Percentiles rank a stretch among this genome's conserved stretches.
These are phyloP conservation scores for Pterocarpus santalinus DNA, from an alignment of 306 rosid species.

Conservation along the genomic window DNA sequence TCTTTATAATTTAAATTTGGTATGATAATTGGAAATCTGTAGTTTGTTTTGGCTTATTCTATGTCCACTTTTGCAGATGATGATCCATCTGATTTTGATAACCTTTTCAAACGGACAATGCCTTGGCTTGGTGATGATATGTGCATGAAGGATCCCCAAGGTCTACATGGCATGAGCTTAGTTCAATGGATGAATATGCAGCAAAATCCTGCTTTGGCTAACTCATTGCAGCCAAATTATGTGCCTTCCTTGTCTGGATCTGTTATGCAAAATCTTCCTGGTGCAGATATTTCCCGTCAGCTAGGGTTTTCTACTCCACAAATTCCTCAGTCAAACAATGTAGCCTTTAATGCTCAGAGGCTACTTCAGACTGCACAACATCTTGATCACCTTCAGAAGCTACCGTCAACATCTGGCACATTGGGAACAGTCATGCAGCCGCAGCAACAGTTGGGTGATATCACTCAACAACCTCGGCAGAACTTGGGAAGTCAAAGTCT, in stretches of 20 bases:
- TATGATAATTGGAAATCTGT: slow-evolving; percentile 8
- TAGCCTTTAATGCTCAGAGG: slow-evolving; percentile 68
- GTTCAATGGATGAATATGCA: slow-evolving; percentile 99
- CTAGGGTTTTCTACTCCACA: slow-evolving; percentile 75
- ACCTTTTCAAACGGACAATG: slow-evolving; percentile 76
- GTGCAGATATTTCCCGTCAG: slow-evolving; percentile 77
- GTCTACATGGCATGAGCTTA: slow-evolving; percentile 81
- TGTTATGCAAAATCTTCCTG: slow-evolving; percentile 69
- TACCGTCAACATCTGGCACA: slow-evolving; percentile 57
- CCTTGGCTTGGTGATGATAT: slow-evolving; percentile 93
- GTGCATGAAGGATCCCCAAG: slow-evolving; percentile 84
- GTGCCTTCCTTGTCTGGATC: slow-evolving; percentile 73
- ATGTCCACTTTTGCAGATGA: slow-evolving; percentile 67
- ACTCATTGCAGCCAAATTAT: slow-evolving; percentile 77
- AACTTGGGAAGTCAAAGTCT: slow-evolving; percentile 66
- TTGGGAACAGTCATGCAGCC: slow-evolving; percentile 65
- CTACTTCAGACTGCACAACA: slow-evolving; percentile 78
- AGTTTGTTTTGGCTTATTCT: slow-evolving; percentile 24
- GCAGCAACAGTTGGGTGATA: slow-evolving; percentile 71
- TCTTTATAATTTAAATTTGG: background rate
- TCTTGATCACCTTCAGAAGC: slow-evolving; percentile 77
- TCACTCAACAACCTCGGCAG: slow-evolving; percentile 64
- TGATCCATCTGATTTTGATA: slow-evolving; percentile 76
- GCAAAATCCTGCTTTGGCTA: slow-evolving; percentile 73
- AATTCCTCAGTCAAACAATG: slow-evolving; percentile 70